Percentiles rank a stretch among this genome's conserved stretches.
Evolutionary conservation across 139 green algal species (phyloP).

Genomic region (Chlorella sorokiniana): DNA sequence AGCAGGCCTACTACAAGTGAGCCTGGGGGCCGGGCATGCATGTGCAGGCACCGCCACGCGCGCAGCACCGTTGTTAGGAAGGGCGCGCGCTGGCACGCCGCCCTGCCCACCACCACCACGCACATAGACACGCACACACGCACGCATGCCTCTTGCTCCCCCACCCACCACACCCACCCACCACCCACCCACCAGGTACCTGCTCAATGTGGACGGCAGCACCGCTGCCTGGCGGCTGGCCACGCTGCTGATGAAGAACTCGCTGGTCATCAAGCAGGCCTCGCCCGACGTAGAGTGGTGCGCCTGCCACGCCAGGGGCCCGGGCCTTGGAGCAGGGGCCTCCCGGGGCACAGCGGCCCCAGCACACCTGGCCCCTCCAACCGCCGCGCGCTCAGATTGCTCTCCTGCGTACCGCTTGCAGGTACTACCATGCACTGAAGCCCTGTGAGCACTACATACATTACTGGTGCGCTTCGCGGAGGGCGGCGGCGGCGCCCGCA

Average conservation of each 20-base stretch:
- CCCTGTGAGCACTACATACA: constrained; percentile 13
- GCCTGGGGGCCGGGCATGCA: background rate
- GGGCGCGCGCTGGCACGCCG: too few relatives aligned
- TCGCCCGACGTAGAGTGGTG: background rate
- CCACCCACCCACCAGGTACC: background rate
- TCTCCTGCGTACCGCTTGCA: background rate
- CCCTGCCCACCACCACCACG: too few relatives aligned
- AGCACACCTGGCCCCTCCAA: background rate
- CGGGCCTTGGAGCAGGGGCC: too few relatives aligned
- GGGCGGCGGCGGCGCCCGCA: too few relatives aligned
- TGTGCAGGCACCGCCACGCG: background rate
- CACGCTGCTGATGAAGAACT: constrained; percentile 9
- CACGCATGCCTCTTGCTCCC: background rate
- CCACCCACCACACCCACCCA: background rate
- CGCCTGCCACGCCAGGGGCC: background rate
- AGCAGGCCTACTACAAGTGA: constrained; percentile 13
- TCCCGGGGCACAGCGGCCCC: too few relatives aligned
- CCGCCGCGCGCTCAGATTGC: background rate
- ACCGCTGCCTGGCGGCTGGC: background rate
- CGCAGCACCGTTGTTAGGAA: background rate
- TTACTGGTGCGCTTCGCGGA: too few relatives aligned
- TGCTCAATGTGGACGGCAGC: constrained; percentile 1
- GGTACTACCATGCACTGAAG: background rate
- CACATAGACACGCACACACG: background rate
- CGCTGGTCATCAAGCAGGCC: constrained; percentile 9